Evolutionary conservation across 371 early-diverging fungal genomes (phyloP), one percentile per base, ranked within the genome.

Genomic region (Lichtheimia ornata): DNA sequence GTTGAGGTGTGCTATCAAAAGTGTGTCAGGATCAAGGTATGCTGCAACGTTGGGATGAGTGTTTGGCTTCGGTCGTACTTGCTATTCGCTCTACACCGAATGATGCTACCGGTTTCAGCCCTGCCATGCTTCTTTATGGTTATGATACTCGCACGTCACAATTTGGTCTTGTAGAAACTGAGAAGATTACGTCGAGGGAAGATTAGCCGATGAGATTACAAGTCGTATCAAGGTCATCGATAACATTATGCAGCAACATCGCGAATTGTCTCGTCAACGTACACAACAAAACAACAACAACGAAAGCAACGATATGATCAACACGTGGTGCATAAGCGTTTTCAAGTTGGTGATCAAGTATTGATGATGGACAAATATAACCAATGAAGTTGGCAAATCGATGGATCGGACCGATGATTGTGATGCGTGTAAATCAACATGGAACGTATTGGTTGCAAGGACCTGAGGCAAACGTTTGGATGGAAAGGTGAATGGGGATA

Each of bases 111-210:
- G 63, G 61, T 12, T 60, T 49, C 6, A 30, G 50, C 18, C 62
- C 65, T 0, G 30, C 64, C 30, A 49, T 44, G 43, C 11, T 71
- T 3, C 25, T 71, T 0, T 71, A 20, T 51, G 68, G 67, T 0
- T 67, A 65, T 35, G 47, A 64, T n/a, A 28, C 65, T 27, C 1
- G 49, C 0, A 62, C 67, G 9, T 65, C 67, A 43, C 41, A n/a
- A n/a, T n/a, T 7, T 71, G 67, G 72, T 49, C 28, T 25, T n/a
- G n/a, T n/a, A n/a, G 54, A 65, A 13, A 67, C 72, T 0, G 50
- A 5, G 2, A 18, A 4, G 71, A 63, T 35, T 70, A 40, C 20
- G 59, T 63, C 0, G 59, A 57, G 24, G 66, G 66, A 13, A 50
- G 64, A 25, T 42, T 50, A 1, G 59, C 56, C 18, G 60, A 53